phyloP scores from a whole-genome alignment of 2,329 filamentous ascomycete genomes.

The Penicillium janthinellum region DNA sequence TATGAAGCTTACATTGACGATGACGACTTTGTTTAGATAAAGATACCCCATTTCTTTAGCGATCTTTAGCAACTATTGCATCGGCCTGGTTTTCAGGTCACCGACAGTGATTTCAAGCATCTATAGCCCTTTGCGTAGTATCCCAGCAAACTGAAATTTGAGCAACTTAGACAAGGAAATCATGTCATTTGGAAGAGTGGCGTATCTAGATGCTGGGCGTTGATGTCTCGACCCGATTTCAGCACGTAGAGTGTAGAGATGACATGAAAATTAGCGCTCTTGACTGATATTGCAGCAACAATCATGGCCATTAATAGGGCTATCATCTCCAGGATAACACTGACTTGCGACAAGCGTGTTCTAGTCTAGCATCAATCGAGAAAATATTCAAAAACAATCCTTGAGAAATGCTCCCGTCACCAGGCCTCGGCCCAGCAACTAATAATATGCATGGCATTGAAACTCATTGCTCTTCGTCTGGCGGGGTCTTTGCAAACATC shows the following conservation, averaged over 20 bases:
- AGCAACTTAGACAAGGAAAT: too few species aligned
- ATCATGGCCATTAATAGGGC: not conserved
- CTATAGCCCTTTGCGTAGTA: too few species aligned
- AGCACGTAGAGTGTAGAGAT: too few species aligned
- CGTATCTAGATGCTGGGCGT: too few species aligned
- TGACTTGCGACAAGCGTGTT: not conserved
- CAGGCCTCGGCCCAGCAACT: not conserved
- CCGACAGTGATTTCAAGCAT: not conserved
- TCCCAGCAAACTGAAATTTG: too few species aligned
- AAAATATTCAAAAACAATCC: not conserved
- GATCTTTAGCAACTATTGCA: not conserved
- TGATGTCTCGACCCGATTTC: too few species aligned
- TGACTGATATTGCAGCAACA: too few species aligned
- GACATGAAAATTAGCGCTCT: too few species aligned
- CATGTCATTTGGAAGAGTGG: too few species aligned
- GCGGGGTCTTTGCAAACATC: constrained; percentile 19
- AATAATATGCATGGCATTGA: constrained; percentile 35
- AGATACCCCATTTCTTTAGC: not conserved
- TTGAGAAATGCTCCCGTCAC: constrained; percentile 12
- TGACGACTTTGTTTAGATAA: not conserved
- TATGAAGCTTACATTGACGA: not conserved
- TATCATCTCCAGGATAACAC: not conserved
- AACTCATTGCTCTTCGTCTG: constrained; percentile 36
- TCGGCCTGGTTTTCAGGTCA: not conserved
- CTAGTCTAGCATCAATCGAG: not conserved